phyloP scores from a whole-genome alignment of 208 protist genomes.

The Wallacemonas sp. region DNA sequence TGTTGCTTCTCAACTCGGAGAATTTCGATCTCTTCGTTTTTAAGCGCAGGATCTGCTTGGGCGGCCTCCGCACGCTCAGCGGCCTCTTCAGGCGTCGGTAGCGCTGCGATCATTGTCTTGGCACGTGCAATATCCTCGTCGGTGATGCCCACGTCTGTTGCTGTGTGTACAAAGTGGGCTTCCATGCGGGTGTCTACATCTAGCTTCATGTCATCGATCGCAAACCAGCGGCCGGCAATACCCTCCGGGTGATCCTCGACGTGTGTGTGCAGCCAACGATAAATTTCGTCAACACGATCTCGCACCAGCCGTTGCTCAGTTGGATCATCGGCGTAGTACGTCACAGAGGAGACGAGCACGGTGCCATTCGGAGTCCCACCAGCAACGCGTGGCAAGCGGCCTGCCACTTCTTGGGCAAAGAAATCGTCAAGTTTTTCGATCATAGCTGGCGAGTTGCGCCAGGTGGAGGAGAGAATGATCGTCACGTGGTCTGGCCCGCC shows the following conservation, averaged over 20 bases:
- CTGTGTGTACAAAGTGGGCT: slow-evolving; percentile 77
- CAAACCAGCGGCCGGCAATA: slow-evolving; percentile 78
- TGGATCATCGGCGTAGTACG: slow-evolving; percentile 78
- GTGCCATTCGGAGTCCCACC: slow-evolving; percentile 77
- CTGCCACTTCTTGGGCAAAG: slow-evolving; percentile 34
- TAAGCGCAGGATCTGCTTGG: slow-evolving; percentile 55
- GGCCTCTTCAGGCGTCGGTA: slow-evolving; percentile 43
- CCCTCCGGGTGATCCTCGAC: slow-evolving; percentile 71
- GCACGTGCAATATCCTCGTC: slow-evolving; percentile 51
- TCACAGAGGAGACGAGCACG: slow-evolving; percentile 59
- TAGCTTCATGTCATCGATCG: slow-evolving; percentile 89
- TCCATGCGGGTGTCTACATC: slow-evolving; percentile 78
- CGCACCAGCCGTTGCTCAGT: slow-evolving; percentile 80
- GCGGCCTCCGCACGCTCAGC: slow-evolving; percentile 32
- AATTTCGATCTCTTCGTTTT: slow-evolving; percentile 72
- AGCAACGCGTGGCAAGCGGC: slow-evolving; percentile 40
- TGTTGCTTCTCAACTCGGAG: slow-evolving; percentile 36
- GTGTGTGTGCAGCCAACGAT: slow-evolving; percentile 74
- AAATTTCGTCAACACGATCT: slow-evolving; percentile 83
- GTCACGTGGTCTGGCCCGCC: slow-evolving; percentile 61
- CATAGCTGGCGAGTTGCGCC: slow-evolving; percentile 72
- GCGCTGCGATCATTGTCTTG: slow-evolving; percentile 27
- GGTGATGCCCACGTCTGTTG: slow-evolving; percentile 68
- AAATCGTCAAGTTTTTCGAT: slow-evolving; percentile 71
- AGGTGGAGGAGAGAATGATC: slow-evolving; percentile 84